Evolutionary conservation across 495 filamentous ascomycete species (phyloP).

Genomic region (Penicillium flavigenum): DNA sequence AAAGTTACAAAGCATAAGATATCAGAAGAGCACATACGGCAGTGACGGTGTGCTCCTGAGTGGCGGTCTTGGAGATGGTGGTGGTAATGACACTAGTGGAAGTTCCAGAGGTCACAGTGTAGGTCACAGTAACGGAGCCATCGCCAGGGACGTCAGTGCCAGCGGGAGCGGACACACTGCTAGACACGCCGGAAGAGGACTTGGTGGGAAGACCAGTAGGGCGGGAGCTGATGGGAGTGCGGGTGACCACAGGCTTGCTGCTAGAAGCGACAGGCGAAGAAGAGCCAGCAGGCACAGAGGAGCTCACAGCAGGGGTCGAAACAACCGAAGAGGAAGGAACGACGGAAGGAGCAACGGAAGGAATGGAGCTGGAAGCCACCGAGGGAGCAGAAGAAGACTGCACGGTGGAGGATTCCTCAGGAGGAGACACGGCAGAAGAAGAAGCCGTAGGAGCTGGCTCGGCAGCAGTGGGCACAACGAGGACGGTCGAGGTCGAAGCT

Average conservation of each 20-base stretch:
- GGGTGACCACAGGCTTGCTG: conserved; percentile 9
- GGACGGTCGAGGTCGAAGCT: conserved; percentile 18
- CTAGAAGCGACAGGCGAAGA: not conserved
- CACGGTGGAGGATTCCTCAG: not conserved
- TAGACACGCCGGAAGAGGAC: not conserved
- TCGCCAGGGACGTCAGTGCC: conserved; percentile 10
- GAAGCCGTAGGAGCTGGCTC: conserved; percentile 12
- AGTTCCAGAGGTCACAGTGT: conserved; percentile 56
- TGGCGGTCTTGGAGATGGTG: conserved; percentile 52
- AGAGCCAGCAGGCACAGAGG: not conserved
- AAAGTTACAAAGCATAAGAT: not conserved
- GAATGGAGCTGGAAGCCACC: not conserved
- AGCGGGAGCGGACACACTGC: conserved; percentile 6
- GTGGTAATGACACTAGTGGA: conserved; percentile 57
- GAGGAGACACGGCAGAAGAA: conserved; percentile 10
- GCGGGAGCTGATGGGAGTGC: conserved; percentile 11
- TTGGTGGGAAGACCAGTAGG: not conserved
- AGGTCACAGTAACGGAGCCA: conserved; percentile 55
- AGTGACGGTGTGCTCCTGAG: conserved; percentile 38
- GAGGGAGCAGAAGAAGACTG: conserved; percentile 4
- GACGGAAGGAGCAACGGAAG: not conserved
- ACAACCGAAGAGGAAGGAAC: not conserved
- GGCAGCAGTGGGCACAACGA: conserved; percentile 15
- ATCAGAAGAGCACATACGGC: conserved; percentile 31
- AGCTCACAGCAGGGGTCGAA: conserved; percentile 1